Evolutionary conservation across 345 rosid species (phyloP), one percentile per base, ranked within the genome.

Genomic region (Acer campestre): DNA sequence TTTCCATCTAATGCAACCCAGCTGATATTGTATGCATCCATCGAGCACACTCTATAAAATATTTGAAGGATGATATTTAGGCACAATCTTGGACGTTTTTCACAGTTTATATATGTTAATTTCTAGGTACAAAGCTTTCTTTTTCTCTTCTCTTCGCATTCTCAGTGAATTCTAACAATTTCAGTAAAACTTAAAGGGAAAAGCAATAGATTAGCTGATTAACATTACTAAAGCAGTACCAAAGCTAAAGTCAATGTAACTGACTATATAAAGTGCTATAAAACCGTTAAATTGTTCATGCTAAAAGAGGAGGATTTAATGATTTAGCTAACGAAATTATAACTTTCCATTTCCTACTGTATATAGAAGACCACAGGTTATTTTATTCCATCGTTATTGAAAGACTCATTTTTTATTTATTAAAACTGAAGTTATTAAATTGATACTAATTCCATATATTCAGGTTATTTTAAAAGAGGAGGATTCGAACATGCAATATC

Each of bases 1-100:
- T 20, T 38, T 42, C 49, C 35, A 55, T 46, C 70, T 18, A 63
- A 44, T 13, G 29, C 77, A 74, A 27, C 46, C 44, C 20, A 73
- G 29, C 27, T 23, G 56, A 23, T 22, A 16, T 12, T 18, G 7
- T 16, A 53, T 6, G 6, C 20, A 35, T 22, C 55, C 35, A 16
- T 29, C 25, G 10, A 23, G 67, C 16, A 51, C 17, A 9, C 22
- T 42, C 6, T 35, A n/a, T 35, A 35, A 4, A 35, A 35, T 4
- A 35, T 35, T 35, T 35, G 38, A 6, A 56, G 3, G 65, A 20
- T 4, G n/a, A 67, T 67, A n/a, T 7, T 16, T 5, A 31, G n/a
- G 58, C 58, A 53, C 58, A 53, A 18, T 53, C 58, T 16, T 16
- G n/a, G 58, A 53, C 58, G 1, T 16, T 4, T 6, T 20, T 22